phyloP scores from a whole-genome alignment of 164 flowering plant species.

The Magnolia changhungtana region DNA sequence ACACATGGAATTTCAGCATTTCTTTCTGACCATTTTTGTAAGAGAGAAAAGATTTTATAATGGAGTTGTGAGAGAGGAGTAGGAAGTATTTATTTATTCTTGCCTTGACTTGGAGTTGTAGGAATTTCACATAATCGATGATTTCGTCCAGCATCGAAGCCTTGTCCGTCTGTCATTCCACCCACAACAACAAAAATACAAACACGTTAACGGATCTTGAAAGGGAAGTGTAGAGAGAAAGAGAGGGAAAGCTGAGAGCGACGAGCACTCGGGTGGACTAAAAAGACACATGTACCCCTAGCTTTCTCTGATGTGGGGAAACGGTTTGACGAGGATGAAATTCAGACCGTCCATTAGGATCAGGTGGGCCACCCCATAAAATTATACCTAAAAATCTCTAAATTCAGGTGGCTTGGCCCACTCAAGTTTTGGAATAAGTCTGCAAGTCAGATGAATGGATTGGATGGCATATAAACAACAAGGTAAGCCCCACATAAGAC shows the following conservation, averaged over 20 bases:
- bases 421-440: no score
- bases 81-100: not conserved
- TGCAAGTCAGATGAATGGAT: no score
- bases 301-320: not conserved
- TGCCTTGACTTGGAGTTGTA: slow-evolving; percentile 99
- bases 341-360: not conserved
- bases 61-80: not conserved
- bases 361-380: no score
- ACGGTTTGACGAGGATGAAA: not conserved
- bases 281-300: not conserved
- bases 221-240: not conserved
- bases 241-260: not conserved
- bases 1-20: not conserved
- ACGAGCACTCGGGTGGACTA: not conserved
- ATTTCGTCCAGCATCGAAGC: slow-evolving; percentile 99
- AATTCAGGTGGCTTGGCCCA: no score
- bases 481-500: no score
- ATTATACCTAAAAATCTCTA: no score
- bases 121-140: slow-evolving; percentile 96
- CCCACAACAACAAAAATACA: not conserved
- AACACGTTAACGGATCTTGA: not conserved
- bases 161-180: slow-evolving; percentile 88
- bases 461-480: no score
- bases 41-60: not conserved
- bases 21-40: not conserved